A percentile compares a stretch with the other conserved stretches of the same genome.
Evolutionary conservation across 169 alveolate species (phyloP).

Genomic region (Theileria sp.): DNA sequence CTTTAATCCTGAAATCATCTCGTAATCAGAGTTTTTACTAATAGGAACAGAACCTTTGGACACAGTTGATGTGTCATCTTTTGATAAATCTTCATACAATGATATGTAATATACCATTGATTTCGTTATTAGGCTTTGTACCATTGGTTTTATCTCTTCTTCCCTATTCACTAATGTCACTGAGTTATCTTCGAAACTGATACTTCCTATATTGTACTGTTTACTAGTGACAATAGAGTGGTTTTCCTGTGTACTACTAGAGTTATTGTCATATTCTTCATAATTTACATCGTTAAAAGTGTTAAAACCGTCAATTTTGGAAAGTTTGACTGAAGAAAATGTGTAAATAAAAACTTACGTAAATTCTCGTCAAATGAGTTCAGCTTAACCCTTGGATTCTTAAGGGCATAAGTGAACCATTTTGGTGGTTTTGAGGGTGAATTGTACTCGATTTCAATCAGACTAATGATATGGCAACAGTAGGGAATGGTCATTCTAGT

Average conservation of each 20-base stretch:
- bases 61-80: slow-evolving; percentile 9
- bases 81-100: slow-evolving; percentile 42
- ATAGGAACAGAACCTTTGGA: slow-evolving; percentile 12
- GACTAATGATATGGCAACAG: slow-evolving; percentile 57
- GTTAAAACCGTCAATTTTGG: neutral
- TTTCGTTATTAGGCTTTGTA: slow-evolving; percentile 1
- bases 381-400: slow-evolving; percentile 33
- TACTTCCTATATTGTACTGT: neutral
- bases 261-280: neutral
- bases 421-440: slow-evolving; percentile 46
- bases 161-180: neutral
- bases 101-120: slow-evolving; percentile 59
- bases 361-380: neutral
- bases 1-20: slow-evolving; percentile 38
- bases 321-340: neutral
- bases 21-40: slow-evolving; percentile 43
- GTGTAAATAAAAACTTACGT: neutral
- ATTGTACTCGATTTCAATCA: slow-evolving; percentile 47
- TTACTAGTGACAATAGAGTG: neutral
- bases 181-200: neutral
- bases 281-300: neutral
- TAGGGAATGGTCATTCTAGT: slow-evolving; percentile 48
- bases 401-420: slow-evolving; percentile 35
- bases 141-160: neutral
- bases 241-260: neutral